Evolutionary conservation across 495 filamentous ascomycete species (phyloP).

Genomic region (Penicillium waksmanii): DNA sequence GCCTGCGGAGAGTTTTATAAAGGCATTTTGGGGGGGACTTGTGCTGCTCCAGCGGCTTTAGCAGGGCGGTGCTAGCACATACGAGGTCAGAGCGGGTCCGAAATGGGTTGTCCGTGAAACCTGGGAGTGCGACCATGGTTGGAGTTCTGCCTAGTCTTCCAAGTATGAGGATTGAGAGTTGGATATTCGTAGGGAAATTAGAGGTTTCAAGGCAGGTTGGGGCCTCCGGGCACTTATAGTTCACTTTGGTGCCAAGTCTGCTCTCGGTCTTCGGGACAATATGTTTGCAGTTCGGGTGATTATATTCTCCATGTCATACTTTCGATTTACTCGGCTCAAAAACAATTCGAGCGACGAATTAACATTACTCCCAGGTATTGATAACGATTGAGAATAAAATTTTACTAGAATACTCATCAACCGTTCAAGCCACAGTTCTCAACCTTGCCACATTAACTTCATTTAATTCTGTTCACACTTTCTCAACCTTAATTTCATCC

Average conservation of each 20-base stretch:
- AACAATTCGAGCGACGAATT: background rate
- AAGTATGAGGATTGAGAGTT: background rate
- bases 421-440: background rate
- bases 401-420: background rate
- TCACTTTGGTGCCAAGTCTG: background rate
- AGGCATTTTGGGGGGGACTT: slow-evolving; percentile 5
- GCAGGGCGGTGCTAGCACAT: slow-evolving; percentile 4
- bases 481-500: background rate
- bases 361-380: background rate
- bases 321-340: background rate
- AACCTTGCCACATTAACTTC: background rate
- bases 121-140: slow-evolving; percentile 9
- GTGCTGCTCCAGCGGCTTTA: background rate
- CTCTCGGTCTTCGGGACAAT: background rate
- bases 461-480: background rate
- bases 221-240: background rate
- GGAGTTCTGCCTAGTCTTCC: slow-evolving; percentile 2
- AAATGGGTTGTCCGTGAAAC: slow-evolving; percentile 8
- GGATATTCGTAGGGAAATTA: background rate
- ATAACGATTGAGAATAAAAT: background rate
- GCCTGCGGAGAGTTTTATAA: slow-evolving; percentile 1
- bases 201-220: background rate
- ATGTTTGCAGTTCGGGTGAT: background rate
- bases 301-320: background rate
- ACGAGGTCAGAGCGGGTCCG: slow-evolving; percentile 3